phyloP scores from a whole-genome alignment of 495 filamentous ascomycete species.

The Parmelia sp. region DNA sequence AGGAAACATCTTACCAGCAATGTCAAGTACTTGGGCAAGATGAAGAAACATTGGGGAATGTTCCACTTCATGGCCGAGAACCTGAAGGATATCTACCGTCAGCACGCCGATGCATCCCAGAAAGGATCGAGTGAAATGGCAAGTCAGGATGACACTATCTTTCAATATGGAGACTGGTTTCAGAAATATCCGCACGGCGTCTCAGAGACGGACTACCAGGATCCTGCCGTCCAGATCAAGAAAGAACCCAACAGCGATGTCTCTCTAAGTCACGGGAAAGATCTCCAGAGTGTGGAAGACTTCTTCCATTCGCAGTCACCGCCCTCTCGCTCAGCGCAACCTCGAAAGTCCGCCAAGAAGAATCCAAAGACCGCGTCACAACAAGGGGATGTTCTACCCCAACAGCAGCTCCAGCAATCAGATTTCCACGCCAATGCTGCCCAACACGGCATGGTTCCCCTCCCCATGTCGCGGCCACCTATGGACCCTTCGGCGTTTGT shows the following conservation, averaged over 20 bases:
- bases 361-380: slow-evolving; percentile 25
- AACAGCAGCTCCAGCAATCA: slow-evolving; percentile 27
- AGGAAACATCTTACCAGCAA: slow-evolving; percentile 86
- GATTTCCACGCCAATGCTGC: slow-evolving; percentile 11
- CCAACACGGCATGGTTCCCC: slow-evolving; percentile 32
- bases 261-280: slow-evolving; percentile 74
- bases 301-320: slow-evolving; percentile 83
- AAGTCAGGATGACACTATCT: slow-evolving; percentile 58
- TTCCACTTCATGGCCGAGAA: slow-evolving; percentile 95
- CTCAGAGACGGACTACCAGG: slow-evolving; percentile 73
- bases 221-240: slow-evolving; percentile 58
- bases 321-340: slow-evolving; percentile 44
- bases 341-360: slow-evolving; percentile 38
- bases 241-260: slow-evolving; percentile 73
- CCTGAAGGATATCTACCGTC: slow-evolving; percentile 80
- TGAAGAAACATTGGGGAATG: slow-evolving; percentile 97
- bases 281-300: slow-evolving; percentile 89
- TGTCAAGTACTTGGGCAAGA: slow-evolving; percentile 81
- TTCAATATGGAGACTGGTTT: slow-evolving; percentile 99
- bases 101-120: slow-evolving; percentile 70
- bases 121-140: slow-evolving; percentile 33
- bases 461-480: slow-evolving; percentile 33
- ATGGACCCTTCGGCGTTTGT: slow-evolving; percentile 34
- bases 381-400: slow-evolving; percentile 21
- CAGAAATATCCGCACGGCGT: slow-evolving; percentile 91